Evolutionary conservation across 352 stramenopile genomes (phyloP).

Genomic region (Phytophthora idaei): DNA sequence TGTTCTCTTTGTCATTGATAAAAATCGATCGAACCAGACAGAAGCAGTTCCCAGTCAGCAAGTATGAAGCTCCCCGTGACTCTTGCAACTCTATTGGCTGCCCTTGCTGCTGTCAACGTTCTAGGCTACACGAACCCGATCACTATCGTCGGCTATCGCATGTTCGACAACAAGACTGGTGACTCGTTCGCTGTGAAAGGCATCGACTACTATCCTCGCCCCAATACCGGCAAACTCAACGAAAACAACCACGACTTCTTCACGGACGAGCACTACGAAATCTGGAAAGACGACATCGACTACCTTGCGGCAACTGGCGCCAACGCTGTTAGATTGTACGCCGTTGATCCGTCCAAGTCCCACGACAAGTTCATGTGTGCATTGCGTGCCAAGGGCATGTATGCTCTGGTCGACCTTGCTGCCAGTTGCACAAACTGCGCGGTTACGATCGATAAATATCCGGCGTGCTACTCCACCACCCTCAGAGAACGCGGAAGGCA

Average conservation of each 20-base stretch:
- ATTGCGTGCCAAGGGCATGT: constrained; percentile 73
- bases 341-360: constrained; percentile 82
- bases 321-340: constrained; percentile 85
- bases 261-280: constrained; percentile 67
- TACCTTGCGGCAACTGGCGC: constrained; percentile 65
- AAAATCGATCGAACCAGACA: constrained; percentile 18
- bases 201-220: constrained; percentile 88
- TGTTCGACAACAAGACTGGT: constrained; percentile 81
- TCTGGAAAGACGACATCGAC: constrained; percentile 76
- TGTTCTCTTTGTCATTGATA: constrained; percentile 10
- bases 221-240: constrained; percentile 73
- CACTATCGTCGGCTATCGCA: constrained; percentile 44
- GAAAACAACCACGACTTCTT: constrained; percentile 87
- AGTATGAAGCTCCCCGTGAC: too few relatives aligned
- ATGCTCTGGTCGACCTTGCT: constrained; percentile 69
- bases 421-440: constrained; percentile 66
- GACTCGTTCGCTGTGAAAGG: constrained; percentile 75
- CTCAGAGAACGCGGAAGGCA: constrained; percentile 75
- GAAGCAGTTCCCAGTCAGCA: neutral
- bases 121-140: neutral
- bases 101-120: constrained; percentile 16
- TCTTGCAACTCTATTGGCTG: neutral
- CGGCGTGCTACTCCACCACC: constrained; percentile 57
- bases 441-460: constrained; percentile 55
- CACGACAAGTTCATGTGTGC: constrained; percentile 91